Conservation (phyloP, 2,329 filamentous ascomycete genomes). For the Didymosphaeria variabile region DNA sequence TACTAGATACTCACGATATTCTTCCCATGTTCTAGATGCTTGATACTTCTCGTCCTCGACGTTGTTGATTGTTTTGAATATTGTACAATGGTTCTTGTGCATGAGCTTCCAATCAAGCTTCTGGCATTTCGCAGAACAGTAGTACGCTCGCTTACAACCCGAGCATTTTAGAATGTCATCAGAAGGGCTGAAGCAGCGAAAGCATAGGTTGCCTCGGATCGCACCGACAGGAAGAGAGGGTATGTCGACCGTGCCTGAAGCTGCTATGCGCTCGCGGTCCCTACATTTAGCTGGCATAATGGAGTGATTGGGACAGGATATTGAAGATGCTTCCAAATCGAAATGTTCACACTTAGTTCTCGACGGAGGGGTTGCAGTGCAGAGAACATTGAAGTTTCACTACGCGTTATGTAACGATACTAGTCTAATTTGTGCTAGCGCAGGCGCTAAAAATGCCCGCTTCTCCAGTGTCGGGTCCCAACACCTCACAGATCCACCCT, state of each 20-base stretch:
- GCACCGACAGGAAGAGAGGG: conserved; percentile 25
- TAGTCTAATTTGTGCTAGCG: background rate
- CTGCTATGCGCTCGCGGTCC: conserved; percentile 26
- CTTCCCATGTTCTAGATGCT: conserved; percentile 21
- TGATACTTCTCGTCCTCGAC: conserved; percentile 27
- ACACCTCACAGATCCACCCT: too few relatives aligned
- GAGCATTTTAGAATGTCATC: conserved; percentile 25
- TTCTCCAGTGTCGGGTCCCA: too few relatives aligned
- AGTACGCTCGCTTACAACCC: conserved; percentile 27
- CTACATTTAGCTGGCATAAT: conserved; percentile 31
- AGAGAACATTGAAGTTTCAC: background rate
- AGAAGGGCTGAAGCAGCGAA: conserved; percentile 28
- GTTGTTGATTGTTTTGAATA: conserved; percentile 25
- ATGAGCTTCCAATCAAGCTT: conserved; percentile 28
- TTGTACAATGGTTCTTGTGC: conserved; percentile 32
- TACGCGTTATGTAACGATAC: background rate
- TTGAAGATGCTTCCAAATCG: background rate
- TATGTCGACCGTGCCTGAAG: conserved; percentile 23
- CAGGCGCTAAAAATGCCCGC: background rate
- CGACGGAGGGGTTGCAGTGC: background rate
- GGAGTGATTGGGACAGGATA: background rate
- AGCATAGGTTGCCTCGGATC: conserved; percentile 29
- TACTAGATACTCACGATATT: conserved; percentile 24
- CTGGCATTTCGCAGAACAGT: conserved; percentile 32
- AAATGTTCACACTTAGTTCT: background rate